phyloP scores from a whole-genome alignment of 768 basidiomycete species.

The Suillus americanus region DNA sequence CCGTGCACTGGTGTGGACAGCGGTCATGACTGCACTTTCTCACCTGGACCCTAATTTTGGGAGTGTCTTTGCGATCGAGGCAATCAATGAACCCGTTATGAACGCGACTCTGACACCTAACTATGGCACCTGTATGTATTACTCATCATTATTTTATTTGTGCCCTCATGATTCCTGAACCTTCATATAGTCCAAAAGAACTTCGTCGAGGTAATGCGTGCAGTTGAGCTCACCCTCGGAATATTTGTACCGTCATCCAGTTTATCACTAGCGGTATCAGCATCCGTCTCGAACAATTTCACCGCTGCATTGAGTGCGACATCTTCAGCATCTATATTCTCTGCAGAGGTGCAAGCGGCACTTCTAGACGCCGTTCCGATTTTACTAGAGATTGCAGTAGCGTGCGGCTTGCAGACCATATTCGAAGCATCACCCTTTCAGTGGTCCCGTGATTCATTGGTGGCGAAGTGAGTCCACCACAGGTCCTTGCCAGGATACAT shows the following conservation, averaged over 20 bases:
- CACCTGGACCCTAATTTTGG: slow-evolving; percentile 68
- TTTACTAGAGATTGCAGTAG: slow-evolving; percentile 27
- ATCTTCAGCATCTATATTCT: slow-evolving; percentile 21
- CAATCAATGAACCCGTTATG: slow-evolving; percentile 79
- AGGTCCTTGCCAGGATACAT: not conserved
- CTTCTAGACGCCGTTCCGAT: slow-evolving; percentile 37
- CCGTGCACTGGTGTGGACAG: slow-evolving; percentile 79
- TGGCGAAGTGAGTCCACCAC: slow-evolving; percentile 35
- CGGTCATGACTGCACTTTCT: slow-evolving; percentile 71
- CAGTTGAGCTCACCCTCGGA: slow-evolving; percentile 61
- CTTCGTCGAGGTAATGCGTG: slow-evolving; percentile 65
- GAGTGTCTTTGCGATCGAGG: slow-evolving; percentile 69
- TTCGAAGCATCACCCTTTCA: slow-evolving; percentile 24
- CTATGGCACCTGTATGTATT: slow-evolving; percentile 62
- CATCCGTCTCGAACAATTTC: too few relatives aligned
- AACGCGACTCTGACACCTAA: slow-evolving; percentile 65
- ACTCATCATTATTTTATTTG: not conserved
- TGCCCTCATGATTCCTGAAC: slow-evolving; percentile 2
- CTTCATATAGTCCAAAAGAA: slow-evolving; percentile 58
- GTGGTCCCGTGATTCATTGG: slow-evolving; percentile 26
- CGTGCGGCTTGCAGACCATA: slow-evolving; percentile 20
- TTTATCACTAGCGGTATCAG: slow-evolving; percentile 4
- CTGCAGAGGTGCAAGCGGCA: slow-evolving; percentile 30
- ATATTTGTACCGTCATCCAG: slow-evolving; percentile 34
- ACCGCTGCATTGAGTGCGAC: slow-evolving; percentile 33